Conservation (phyloP, 2,329 filamentous ascomycete genomes). For the Ceratocystis albifundus region DNA sequence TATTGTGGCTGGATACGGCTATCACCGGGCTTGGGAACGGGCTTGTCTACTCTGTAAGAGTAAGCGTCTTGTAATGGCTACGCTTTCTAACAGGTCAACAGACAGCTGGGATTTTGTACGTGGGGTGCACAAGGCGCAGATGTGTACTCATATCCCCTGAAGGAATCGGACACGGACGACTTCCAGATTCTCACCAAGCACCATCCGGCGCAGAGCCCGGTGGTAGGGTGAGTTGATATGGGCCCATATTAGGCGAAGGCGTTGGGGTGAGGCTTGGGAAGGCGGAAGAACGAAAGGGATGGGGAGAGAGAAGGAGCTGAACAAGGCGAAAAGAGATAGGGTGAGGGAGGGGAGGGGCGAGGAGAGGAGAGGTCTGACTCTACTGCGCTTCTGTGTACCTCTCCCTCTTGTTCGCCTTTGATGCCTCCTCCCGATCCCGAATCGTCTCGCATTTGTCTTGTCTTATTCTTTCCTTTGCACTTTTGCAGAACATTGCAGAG, state of each 20-base stretch:
- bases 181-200: not conserved
- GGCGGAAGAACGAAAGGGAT: too few relatives aligned
- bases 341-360: not conserved
- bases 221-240: not conserved
- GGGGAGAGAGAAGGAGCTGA: too few relatives aligned
- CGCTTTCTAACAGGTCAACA: constrained; percentile 24
- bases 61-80: not conserved
- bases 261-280: not conserved
- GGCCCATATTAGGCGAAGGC: not conserved
- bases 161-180: constrained; percentile 3
- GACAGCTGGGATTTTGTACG: constrained; percentile 43
- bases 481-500: not conserved
- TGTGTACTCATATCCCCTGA: constrained; percentile 20
- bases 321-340: too few relatives aligned
- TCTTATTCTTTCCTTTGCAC: not conserved
- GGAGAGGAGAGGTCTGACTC: not conserved
- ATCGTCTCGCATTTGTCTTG: not conserved
- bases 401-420: not conserved
- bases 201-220: not conserved
- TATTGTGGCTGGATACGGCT: not conserved
- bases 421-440: not conserved
- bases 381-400: not conserved
- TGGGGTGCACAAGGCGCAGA: constrained; percentile 45
- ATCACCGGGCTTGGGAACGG: not conserved
- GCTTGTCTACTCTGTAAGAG: not conserved